Evolutionary conservation across 2,329 filamentous ascomycete genomes (phyloP), one percentile per base, ranked within the genome.

Genomic region (Fusarium longipes): DNA sequence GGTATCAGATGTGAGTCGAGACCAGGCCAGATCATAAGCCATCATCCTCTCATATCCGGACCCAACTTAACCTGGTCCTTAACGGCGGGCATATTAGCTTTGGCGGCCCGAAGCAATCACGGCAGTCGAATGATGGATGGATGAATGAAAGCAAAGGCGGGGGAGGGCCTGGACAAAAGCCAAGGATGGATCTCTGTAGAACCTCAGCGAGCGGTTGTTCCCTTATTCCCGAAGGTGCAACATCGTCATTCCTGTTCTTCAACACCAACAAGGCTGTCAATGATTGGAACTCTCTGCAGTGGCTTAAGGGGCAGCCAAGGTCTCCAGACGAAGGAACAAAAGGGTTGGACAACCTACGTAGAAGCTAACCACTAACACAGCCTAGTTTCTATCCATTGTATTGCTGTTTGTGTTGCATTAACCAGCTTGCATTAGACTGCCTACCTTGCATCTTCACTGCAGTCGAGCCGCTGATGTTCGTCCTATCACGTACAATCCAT

Each of bases 71-170:
- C 35, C 62, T 36, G 44, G 51, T 51, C 51, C 47, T 56, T 59
- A 67, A 59, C 43, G 35, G 45, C 44, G 65, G 61, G 49, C 56
- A 57, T 61, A 56, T 65, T 57, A 54, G 68, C 55, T 58, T 55
- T 38, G 49, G 53, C 70, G 70, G 70, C 57, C 70, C 70, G 70
- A 59, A 60, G 56, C 53, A 63, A 25, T 63, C 51, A 71, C 63
- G 65, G 59, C 57, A 62, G 67, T 58, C 57, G 36, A 48, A 32
- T 67, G 67, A 49, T 54, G 64, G 60, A 24, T 54, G 59, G 32
- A 27, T 27, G 22, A 17, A 45, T 29, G 42, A 18, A 30, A 20
- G 43, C 43, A 22, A 47, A 33, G 43, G 43, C 29, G 43, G 30
- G 15, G 43, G 25, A 22, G 27, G 38, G 38, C 38, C 38, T 40